Evolutionary conservation across 306 rosid genomes (phyloP), one percentile per base, ranked within the genome.

Genomic region (Senna tora): DNA sequence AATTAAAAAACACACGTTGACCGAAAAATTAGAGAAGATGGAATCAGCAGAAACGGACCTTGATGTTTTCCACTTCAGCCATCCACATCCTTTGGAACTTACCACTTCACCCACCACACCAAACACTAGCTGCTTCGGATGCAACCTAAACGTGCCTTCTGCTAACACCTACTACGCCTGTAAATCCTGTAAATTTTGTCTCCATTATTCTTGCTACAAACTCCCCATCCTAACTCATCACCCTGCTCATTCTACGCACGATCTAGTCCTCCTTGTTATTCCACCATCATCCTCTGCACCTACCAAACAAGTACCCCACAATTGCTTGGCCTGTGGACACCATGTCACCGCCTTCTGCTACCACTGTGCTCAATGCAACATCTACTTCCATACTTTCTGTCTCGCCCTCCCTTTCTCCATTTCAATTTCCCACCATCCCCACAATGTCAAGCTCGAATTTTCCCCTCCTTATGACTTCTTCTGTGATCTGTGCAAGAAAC

Each of bases 1-100:
- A 16, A 6, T 33, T 3, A 33, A 33, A 2, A 2, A 33, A 63
- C 49, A 9, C 52, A 39, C 59, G 64, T 38, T 41, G 45, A 36
- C 63, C 30, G 17, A 10, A 67, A 64, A 63, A n/a, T n/a, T n/a
- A 39, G 33, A 38, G 45, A 72, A 46, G 55, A 78, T 83, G 85
- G 82, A 14, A 68, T 71, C 68, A 65, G 6, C 41, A 10, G 50
- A 73, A 14, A 73, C 52, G 57, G 58, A 75, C 62, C 78, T 70
- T 55, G 67, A n/a, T 30, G 65, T 80, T 69, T 49, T 68, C 59
- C 95, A 89, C 79, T 86, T 89, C 49, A 84, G 88, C 79, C 95
- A 89, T 58, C 86, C 84, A 65, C 91, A 86, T 74, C 77, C 84
- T 28, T 22, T 86, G 56, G 77, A 76, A 74, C 51, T 25, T 14